Conservation (phyloP, 306 rosid species). For the Dryas octopetala region DNA sequence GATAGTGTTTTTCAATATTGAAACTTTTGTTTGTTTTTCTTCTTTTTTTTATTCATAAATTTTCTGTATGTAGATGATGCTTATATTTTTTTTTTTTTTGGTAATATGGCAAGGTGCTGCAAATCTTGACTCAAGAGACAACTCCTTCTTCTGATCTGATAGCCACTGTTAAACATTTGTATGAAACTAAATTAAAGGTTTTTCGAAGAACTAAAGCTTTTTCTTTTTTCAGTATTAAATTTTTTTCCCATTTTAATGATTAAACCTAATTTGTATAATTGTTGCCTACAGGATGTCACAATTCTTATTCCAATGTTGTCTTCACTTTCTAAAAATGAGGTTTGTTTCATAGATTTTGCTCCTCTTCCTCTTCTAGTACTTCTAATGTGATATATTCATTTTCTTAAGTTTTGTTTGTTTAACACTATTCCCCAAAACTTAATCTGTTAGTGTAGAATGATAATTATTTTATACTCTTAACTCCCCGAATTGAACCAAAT, state of each 20-base stretch:
- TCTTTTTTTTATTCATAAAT: background rate
- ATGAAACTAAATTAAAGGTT: conserved; percentile 92
- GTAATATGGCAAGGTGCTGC: conserved; percentile 70
- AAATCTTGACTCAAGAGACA: conserved; percentile 81
- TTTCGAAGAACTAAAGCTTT: conserved; percentile 27
- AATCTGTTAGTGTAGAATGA: background rate
- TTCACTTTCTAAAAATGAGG: conserved; percentile 90
- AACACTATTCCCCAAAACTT: background rate
- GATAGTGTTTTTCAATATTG: conserved; percentile 12
- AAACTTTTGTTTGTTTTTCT: conserved; percentile 4
- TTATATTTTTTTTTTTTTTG: conserved; percentile 16
- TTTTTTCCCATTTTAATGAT: conserved; percentile 26
- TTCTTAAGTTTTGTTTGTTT: background rate
- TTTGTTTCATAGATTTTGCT: conserved; percentile 28
- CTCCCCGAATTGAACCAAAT: no score
- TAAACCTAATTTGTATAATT: conserved; percentile 22
- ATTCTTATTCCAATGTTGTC: conserved; percentile 92
- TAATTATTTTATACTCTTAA: background rate
- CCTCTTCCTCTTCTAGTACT: conserved; percentile 21
- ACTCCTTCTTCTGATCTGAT: conserved; percentile 78
- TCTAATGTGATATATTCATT: background rate
- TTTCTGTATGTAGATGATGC: background rate
- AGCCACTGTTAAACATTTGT: conserved; percentile 82
- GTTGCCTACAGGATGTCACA: conserved; percentile 80
- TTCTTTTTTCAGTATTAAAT: conserved; percentile 14